Evolutionary conservation across 2,329 filamentous ascomycete species (phyloP).

Genomic region (Phialocephala sp.): DNA sequence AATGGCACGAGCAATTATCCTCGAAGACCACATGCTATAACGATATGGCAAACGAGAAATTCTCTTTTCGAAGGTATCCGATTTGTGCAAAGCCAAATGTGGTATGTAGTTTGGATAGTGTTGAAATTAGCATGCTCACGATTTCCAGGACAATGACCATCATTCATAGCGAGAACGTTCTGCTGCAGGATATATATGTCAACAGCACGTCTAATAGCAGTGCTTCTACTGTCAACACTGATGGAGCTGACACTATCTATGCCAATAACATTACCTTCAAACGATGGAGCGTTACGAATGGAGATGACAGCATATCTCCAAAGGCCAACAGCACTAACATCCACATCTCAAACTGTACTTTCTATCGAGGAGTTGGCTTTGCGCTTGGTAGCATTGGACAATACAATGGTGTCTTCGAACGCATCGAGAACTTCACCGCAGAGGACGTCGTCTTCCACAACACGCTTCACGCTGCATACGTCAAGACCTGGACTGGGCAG

Average conservation of each 20-base stretch:
- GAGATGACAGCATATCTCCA: slow-evolving; percentile 59
- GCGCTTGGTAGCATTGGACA: slow-evolving; percentile 66
- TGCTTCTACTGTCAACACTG: slow-evolving; percentile 54
- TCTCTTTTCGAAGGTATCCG: slow-evolving; percentile 53
- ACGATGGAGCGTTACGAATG: slow-evolving; percentile 57
- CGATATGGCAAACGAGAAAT: slow-evolving; percentile 55
- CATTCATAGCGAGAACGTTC: slow-evolving; percentile 49
- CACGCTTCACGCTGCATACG: slow-evolving; percentile 55
- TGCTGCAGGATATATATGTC: slow-evolving; percentile 57
- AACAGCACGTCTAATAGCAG: slow-evolving; percentile 56
- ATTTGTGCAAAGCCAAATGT: slow-evolving; percentile 65
- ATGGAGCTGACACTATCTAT: slow-evolving; percentile 57
- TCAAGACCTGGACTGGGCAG: slow-evolving; percentile 65
- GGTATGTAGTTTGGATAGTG: slow-evolving; percentile 39
- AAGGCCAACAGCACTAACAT: slow-evolving; percentile 65
- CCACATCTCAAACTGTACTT: slow-evolving; percentile 53
- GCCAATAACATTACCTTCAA: slow-evolving; percentile 57
- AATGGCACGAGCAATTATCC: slow-evolving; percentile 52
- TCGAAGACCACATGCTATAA: slow-evolving; percentile 57
- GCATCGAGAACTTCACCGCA: slow-evolving; percentile 55
- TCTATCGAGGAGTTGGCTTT: slow-evolving; percentile 57
- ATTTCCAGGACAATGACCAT: slow-evolving; percentile 45
- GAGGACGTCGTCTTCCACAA: slow-evolving; percentile 53
- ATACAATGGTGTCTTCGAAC: slow-evolving; percentile 54
- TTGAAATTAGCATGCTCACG: background rate